Evolutionary conservation across 495 filamentous ascomycete species (phyloP), one percentile per base, ranked within the genome.

Genomic region (Talaromyces borbonicus): DNA sequence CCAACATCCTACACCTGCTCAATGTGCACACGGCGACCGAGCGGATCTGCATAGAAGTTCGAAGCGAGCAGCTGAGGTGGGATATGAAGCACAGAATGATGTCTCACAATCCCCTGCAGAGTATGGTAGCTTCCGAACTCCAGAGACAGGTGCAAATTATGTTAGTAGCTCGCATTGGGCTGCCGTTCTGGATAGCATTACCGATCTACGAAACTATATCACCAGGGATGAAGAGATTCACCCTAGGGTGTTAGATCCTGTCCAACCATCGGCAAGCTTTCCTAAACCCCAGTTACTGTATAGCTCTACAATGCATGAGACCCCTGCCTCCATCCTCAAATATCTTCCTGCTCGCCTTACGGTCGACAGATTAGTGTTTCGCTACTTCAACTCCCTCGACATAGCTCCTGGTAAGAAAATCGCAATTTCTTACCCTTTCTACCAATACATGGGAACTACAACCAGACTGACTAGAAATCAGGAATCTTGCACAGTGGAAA

Each of bases 231-330:
- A n/a, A n/a, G n/a, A n/a, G n/a, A n/a, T n/a, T n/a, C n/a, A n/a
- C n/a, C n/a, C n/a, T n/a, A n/a, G n/a, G n/a, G n/a, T n/a, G n/a
- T n/a, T n/a, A n/a, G 23, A 51, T 35, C 30, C 54, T 30, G 52
- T 40, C 12, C 49, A 29, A 14, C 38, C 49, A 32, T 45, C 32
- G 40, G 48, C 45, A 43, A 40, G 24, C 40, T 40, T 50, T 12
- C 48, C 56, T 37, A 47, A 44, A 18, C 54, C 56, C 11, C 50
- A 54, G 25, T 50, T 65, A 8, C 45, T 65, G 37, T 65, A 65
- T 49, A 59, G 57, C 4, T 50, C 56, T 14, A 55, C 49, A 25
- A 35, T 52, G 36, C 54, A 55, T 22, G 42, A 46, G 16, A 57
- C 43, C 29, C 52, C 48, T 30, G 52, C 45, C 31, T 55, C 56